Base-by-base conservation (phyloP, 1,139 yeast species). In the Yueomyces sp. region DNA sequence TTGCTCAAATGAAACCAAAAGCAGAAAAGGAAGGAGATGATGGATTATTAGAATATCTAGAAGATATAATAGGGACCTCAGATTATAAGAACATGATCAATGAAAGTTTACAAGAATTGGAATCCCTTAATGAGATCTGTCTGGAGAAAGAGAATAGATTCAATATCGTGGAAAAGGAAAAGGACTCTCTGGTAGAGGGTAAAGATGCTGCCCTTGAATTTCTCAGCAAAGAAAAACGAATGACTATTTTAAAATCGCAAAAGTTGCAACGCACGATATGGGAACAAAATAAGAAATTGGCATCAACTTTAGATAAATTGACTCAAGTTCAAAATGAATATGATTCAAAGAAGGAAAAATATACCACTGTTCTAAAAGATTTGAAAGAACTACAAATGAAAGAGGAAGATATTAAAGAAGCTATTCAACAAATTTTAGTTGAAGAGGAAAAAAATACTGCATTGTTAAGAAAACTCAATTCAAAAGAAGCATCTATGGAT, bases 1-100 rank as follows among this genome's bases (percentile, higher is more conserved):
- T 93, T 57, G 96, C 98, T 0, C 97, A 91, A 61, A 93, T 93
- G 99, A 89, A 89, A 57, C 84, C 98, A 7, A 91, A 91, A 57
- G 97, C 96, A 0, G 97, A 91, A 55, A 76, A 72, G 42, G 96
- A 87, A 44, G 78, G 78, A 51, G 98, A 91, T 53, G 98, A 91
- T 59, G 99, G 99, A 0, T 67, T 93, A 34, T 64, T 93, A 40
- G 99, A 93, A 57, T 93, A 91, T 59, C 66, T 93, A 47, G 99
- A 93, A 59, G 98, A 93, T 66, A 91, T 93, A 42, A 91, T 93
- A 45, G 99, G 98, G 3, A 93, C 99, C 0, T 72, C 96, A 0
- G 73, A 74, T 42, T 93, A 89, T 59, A 89, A 91, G 59, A 69
- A 71, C 40, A 65, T 78, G 39, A 87, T 93, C 46, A 96, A 85